Evolutionary conservation across 805 yeast genomes (phyloP).

Genomic region (Ogataea trehalophila): DNA sequence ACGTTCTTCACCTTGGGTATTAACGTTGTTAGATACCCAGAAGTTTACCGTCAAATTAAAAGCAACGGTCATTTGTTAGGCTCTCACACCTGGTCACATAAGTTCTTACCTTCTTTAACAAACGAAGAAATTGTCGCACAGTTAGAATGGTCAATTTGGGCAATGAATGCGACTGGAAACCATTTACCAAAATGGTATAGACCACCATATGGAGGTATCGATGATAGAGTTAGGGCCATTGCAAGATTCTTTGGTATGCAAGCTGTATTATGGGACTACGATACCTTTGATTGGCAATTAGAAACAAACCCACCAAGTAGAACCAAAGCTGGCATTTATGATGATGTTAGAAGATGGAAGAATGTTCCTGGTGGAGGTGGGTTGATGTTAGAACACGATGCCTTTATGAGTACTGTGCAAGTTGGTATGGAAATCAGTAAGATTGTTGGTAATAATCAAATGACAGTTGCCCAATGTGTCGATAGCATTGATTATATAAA

Average conservation of each 20-base stretch:
- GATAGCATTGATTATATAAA: slow-evolving; percentile 60
- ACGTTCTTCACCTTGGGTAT: slow-evolving; percentile 87
- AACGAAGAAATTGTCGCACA: slow-evolving; percentile 87
- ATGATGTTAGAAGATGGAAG: slow-evolving; percentile 54
- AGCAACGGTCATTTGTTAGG: slow-evolving; percentile 73
- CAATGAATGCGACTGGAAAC: slow-evolving; percentile 89
- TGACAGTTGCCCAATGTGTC: slow-evolving; percentile 77
- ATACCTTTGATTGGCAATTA: slow-evolving; percentile 87
- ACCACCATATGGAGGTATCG: slow-evolving; percentile 96
- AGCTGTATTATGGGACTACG: slow-evolving; percentile 87
- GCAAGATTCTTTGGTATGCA: slow-evolving; percentile 82
- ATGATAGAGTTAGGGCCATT: slow-evolving; percentile 76
- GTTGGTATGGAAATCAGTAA: slow-evolving; percentile 57
- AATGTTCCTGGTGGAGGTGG: slow-evolving; percentile 41
- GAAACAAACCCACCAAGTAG: slow-evolving; percentile 39
- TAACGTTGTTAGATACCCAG: slow-evolving; percentile 74
- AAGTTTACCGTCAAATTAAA: slow-evolving; percentile 54
- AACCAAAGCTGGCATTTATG: slow-evolving; percentile 47
- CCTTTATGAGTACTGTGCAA: slow-evolving; percentile 57
- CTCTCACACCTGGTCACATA: slow-evolving; percentile 91
- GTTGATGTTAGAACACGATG: slow-evolving; percentile 84
- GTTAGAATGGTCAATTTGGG: slow-evolving; percentile 94
- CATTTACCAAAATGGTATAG: slow-evolving; percentile 90
- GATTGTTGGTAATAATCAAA: slow-evolving; percentile 54
- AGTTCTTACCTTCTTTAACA: slow-evolving; percentile 68